A percentile compares a stretch with the other conserved stretches of the same genome.
Conservation (phyloP, 2,329 filamentous ascomycete genomes). For the Tolypocladium ophioglossoides region DNA sequence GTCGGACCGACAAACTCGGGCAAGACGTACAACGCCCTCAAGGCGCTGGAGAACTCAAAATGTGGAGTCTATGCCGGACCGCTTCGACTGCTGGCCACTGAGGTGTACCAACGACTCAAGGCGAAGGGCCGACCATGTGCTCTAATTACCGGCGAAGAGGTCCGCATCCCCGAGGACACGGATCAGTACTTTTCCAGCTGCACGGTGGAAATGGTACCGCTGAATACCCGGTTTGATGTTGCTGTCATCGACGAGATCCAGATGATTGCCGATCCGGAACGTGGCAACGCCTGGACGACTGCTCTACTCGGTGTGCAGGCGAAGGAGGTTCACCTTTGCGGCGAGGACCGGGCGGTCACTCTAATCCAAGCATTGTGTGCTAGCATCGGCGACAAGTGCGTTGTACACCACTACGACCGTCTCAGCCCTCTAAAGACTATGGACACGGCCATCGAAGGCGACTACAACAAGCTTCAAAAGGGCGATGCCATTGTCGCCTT, state of each 20-base stretch:
- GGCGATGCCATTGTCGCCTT: conserved; percentile 89
- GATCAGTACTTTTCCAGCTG: conserved; percentile 63
- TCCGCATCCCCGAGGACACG: conserved; percentile 52
- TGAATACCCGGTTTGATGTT: conserved; percentile 58
- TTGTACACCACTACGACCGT: conserved; percentile 75
- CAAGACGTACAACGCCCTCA: conserved; percentile 90
- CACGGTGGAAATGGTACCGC: conserved; percentile 78
- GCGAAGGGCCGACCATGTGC: conserved; percentile 69
- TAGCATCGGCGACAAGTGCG: conserved; percentile 68
- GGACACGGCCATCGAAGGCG: conserved; percentile 48
- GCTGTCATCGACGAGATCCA: conserved; percentile 98
- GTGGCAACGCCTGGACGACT: conserved; percentile 92
- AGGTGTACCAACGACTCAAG: conserved; percentile 81
- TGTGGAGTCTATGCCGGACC: conserved; percentile 86
- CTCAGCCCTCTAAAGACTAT: conserved; percentile 67
- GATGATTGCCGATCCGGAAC: conserved; percentile 73
- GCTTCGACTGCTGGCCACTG: conserved; percentile 77
- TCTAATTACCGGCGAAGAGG: conserved; percentile 85
- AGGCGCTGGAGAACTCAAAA: conserved; percentile 66
- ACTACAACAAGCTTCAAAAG: conserved; percentile 61
- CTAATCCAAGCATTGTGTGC: conserved; percentile 70
- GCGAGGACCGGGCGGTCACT: conserved; percentile 73
- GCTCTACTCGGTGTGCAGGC: conserved; percentile 81
- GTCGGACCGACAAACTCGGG: conserved; percentile 97
- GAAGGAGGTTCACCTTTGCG: conserved; percentile 85